Conservation (phyloP, 2,329 filamentous ascomycete genomes). For the Trichoderma afroharzianum region DNA sequence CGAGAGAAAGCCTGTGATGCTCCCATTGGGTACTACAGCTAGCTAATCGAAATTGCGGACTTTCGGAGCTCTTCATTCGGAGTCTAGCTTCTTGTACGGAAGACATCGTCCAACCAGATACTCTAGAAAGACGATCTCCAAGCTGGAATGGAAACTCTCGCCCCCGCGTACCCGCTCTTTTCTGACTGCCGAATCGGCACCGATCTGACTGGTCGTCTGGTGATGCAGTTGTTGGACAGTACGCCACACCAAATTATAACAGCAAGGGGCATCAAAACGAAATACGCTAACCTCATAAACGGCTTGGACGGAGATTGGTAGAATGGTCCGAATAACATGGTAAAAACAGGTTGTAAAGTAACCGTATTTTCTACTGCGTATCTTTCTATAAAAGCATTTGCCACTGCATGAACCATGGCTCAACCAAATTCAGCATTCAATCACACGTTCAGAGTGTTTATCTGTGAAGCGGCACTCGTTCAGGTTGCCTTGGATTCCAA, state of each 20-base stretch:
- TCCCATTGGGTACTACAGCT: neutral
- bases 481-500: neutral
- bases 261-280: neutral
- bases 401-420: neutral
- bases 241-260: neutral
- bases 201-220: neutral
- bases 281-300: neutral
- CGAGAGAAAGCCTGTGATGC: neutral
- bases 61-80: neutral
- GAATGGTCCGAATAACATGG: neutral
- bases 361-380: neutral
- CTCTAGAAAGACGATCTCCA: neutral
- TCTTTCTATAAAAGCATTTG: neutral
- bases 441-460: neutral
- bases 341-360: neutral
- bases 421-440: neutral
- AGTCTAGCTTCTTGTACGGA: neutral
- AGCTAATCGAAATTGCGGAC: neutral
- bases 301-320: neutral
- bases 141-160: neutral
- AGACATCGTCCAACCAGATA: neutral
- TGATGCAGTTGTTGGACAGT: neutral
- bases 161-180: neutral
- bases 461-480: neutral
- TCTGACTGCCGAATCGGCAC: slow-evolving; percentile 2